Percentiles rank a stretch among this genome's conserved stretches.
Conservation (phyloP, 805 yeast species). For the Wickerhamiella nectarea region DNA sequence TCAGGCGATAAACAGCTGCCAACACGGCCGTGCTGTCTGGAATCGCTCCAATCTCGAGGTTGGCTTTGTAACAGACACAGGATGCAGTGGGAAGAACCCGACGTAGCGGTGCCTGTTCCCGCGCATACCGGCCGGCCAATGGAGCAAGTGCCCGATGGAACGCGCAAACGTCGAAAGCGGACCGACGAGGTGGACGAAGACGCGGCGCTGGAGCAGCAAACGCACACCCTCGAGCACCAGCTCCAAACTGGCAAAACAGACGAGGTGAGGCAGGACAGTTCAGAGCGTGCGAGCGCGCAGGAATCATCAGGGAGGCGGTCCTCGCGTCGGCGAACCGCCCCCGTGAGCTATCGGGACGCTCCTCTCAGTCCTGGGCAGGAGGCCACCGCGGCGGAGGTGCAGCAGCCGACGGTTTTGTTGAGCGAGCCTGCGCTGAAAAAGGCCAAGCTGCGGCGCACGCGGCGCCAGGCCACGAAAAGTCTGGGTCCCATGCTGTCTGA, state of each 20-base stretch:
- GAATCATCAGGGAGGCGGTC: background rate
- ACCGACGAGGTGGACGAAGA: conserved; percentile 32
- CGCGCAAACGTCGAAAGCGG: conserved; percentile 23
- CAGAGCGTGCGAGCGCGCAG: background rate
- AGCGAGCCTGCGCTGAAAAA: background rate
- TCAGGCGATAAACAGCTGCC: too few relatives aligned
- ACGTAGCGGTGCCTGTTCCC: conserved; percentile 39
- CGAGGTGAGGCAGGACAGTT: conserved; percentile 13
- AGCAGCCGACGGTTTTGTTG: background rate
- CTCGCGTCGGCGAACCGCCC: conserved; percentile 5
- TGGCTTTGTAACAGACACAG: conserved; percentile 6
- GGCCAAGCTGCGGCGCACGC: conserved; percentile 5
- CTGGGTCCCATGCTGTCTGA: background rate
- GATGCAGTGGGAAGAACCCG: conserved; percentile 42
- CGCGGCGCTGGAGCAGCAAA: background rate
- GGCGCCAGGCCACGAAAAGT: background rate
- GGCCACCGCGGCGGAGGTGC: background rate
- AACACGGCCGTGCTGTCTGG: too few relatives aligned
- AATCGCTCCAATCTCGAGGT: background rate
- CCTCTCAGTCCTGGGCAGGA: background rate
- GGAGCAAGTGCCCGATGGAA: conserved; percentile 43
- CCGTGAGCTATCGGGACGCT: conserved; percentile 1
- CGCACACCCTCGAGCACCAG: conserved; percentile 15
- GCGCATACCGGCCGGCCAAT: conserved; percentile 62
- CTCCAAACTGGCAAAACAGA: conserved; percentile 18